Percentiles rank a stretch among this genome's conserved stretches.
Evolutionary conservation across 1,284 basidiomycete genomes (phyloP).

Genomic region (Phylloporus gajari): DNA sequence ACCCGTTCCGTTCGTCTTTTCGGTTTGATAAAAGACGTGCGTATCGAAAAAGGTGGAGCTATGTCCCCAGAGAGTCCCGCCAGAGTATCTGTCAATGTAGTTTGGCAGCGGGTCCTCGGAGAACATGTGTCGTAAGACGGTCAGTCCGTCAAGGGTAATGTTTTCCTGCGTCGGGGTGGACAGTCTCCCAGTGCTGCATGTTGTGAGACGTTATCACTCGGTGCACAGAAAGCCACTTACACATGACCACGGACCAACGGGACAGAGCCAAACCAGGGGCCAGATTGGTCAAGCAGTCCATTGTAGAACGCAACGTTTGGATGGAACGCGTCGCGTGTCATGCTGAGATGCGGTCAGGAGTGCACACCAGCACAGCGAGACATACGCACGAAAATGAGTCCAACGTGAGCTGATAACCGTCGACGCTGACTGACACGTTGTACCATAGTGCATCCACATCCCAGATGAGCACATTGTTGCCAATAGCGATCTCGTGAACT

Average conservation of each 20-base stretch:
- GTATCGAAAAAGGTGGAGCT: no score
- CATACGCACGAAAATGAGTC: slow-evolving; percentile 24
- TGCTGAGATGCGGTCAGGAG: slow-evolving; percentile 2
- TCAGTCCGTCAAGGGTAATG: slow-evolving; percentile 17
- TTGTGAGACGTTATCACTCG: neutral
- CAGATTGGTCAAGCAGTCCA: slow-evolving; percentile 20
- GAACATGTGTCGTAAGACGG: slow-evolving; percentile 24
- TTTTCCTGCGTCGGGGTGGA: slow-evolving; percentile 1
- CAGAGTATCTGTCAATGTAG: no score
- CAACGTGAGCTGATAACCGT: slow-evolving; percentile 18
- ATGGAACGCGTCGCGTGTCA: slow-evolving; percentile 24
- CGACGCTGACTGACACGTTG: slow-evolving; percentile 17
- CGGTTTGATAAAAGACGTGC: no score
- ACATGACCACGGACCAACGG: slow-evolving; percentile 25
- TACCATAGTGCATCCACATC: slow-evolving; percentile 18
- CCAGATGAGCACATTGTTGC: slow-evolving; percentile 14
- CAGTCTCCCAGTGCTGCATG: slow-evolving; percentile 12
- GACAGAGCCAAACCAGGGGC: slow-evolving; percentile 24
- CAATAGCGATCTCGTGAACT: slow-evolving; percentile 10
- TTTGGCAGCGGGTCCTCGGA: no score
- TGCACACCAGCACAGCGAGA: neutral
- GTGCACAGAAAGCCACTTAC: slow-evolving; percentile 8
- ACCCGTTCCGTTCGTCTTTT: no score
- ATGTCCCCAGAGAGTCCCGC: no score
- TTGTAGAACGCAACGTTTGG: slow-evolving; percentile 24